A percentile compares a stretch with the other conserved stretches of the same genome.
Evolutionary conservation across 2,329 filamentous ascomycete species (phyloP).

Genomic region (Colletotrichum spinosum): DNA sequence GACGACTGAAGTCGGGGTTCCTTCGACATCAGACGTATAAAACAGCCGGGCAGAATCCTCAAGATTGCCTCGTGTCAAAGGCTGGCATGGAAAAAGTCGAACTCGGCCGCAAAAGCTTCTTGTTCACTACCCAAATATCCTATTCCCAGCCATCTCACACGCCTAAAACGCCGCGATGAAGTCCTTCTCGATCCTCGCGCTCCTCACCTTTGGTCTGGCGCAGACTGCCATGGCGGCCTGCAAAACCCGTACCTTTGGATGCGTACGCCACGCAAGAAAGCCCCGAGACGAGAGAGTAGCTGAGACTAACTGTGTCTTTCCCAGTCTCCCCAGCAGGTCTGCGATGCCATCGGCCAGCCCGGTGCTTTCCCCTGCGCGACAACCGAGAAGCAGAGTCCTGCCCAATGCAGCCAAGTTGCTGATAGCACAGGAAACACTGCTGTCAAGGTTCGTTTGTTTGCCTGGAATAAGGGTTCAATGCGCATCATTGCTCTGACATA

Average conservation of each 20-base stretch:
- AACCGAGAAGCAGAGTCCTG: conserved; percentile 4
- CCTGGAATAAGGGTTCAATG: too few species aligned
- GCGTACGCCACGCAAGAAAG: not conserved
- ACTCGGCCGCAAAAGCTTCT: too few species aligned
- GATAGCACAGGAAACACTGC: not conserved
- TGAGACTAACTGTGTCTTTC: too few species aligned
- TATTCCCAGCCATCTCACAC: too few species aligned
- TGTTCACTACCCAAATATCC: too few species aligned
- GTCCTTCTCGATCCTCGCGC: conserved; percentile 3
- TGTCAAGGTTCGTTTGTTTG: not conserved
- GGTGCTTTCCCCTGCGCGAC: conserved; percentile 17
- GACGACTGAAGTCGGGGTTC: too few species aligned
- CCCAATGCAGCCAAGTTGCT: not conserved
- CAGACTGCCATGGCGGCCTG: conserved; percentile 9
- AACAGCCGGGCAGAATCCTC: too few species aligned
- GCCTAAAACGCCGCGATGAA: not conserved
- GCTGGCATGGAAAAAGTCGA: too few species aligned
- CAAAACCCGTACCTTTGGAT: not conserved
- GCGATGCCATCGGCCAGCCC: conserved; percentile 24
- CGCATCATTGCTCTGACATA: too few species aligned
- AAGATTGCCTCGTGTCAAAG: too few species aligned
- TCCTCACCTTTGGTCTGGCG: conserved; percentile 8
- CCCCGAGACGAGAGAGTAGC: accelerated
- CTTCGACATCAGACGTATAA: too few species aligned
- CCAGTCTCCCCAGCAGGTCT: conserved; percentile 3